Conservation (phyloP, 2,329 filamentous ascomycete genomes). For the Colletotrichum sp. region DNA sequence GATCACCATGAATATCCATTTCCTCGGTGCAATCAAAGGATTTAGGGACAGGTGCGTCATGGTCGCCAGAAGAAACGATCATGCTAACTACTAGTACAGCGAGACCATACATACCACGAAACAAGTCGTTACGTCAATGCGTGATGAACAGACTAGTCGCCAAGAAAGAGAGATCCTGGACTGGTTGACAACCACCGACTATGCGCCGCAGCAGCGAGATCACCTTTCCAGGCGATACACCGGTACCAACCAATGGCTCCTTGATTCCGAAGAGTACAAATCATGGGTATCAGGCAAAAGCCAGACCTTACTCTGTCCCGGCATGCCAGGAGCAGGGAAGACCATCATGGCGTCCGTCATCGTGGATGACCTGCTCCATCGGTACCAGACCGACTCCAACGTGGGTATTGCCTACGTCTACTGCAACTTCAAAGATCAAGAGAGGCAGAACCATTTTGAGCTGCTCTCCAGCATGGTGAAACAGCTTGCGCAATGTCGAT, state of each 20-base stretch:
- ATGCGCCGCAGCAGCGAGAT: constrained; percentile 39
- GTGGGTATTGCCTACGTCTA: constrained; percentile 34
- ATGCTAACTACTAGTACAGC: accelerated
- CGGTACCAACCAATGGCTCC: constrained; percentile 46
- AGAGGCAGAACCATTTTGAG: constrained; percentile 25
- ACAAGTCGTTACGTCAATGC: not conserved
- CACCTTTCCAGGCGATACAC: constrained; percentile 31
- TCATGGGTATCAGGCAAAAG: constrained; percentile 26
- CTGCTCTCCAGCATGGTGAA: constrained; percentile 33
- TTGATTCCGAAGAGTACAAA: constrained; percentile 35
- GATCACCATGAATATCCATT: not conserved
- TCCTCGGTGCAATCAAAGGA: accelerated
- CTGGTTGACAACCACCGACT: constrained; percentile 43
- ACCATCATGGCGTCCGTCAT: constrained; percentile 24
- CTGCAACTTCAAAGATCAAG: constrained; percentile 31
- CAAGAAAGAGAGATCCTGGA: constrained; percentile 26
- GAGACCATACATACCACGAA: not conserved
- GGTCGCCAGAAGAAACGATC: accelerated
- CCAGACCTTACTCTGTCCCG: constrained; percentile 44
- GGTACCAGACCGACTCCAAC: not conserved
- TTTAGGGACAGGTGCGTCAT: not conserved
- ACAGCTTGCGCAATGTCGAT: constrained; percentile 29
- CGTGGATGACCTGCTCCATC: constrained; percentile 10
- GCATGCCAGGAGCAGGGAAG: constrained; percentile 52
- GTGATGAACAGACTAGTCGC: not conserved